phyloP scores from a whole-genome alignment of 202 grass and related monocot genomes.

The Zizania palustris region DNA sequence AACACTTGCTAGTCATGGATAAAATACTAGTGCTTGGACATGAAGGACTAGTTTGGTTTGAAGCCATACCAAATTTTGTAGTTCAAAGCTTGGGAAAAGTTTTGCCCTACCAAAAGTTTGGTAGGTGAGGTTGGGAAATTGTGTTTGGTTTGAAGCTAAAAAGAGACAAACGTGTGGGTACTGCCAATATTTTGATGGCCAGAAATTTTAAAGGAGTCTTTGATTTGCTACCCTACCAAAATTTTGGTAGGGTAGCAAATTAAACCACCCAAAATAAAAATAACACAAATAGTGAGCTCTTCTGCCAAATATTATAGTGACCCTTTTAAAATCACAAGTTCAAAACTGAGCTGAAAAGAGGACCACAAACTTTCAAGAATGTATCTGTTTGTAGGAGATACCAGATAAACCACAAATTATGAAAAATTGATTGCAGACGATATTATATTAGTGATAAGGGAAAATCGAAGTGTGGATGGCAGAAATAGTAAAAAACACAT shows the following conservation, averaged over 20 bases:
- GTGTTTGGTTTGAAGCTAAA: too few relatives aligned
- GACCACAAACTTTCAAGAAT: neutral
- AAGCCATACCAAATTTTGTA: too few relatives aligned
- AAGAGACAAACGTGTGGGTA: too few relatives aligned
- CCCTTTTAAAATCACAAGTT: constrained; percentile 4
- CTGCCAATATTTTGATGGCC: too few relatives aligned
- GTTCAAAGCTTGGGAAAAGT: too few relatives aligned
- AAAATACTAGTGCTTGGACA: constrained; percentile 11
- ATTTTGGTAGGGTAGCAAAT: too few relatives aligned
- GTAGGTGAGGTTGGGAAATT: too few relatives aligned
- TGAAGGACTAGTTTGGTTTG: too few relatives aligned
- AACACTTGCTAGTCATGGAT: neutral
- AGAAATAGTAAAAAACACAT: neutral
- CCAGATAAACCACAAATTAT: neutral
- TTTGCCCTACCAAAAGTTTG: too few relatives aligned
- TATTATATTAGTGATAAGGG: neutral
- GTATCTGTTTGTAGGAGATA: neutral
- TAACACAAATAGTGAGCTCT: constrained; percentile 2
- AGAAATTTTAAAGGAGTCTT: too few relatives aligned
- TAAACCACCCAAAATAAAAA: neutral
- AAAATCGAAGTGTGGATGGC: neutral
- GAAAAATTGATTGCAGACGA: neutral
- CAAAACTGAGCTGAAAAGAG: neutral
- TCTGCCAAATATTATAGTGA: neutral
- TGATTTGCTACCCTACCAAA: too few relatives aligned